Conservation (phyloP, 2,329 filamentous ascomycete species). For the Penicillium sp. region DNA sequence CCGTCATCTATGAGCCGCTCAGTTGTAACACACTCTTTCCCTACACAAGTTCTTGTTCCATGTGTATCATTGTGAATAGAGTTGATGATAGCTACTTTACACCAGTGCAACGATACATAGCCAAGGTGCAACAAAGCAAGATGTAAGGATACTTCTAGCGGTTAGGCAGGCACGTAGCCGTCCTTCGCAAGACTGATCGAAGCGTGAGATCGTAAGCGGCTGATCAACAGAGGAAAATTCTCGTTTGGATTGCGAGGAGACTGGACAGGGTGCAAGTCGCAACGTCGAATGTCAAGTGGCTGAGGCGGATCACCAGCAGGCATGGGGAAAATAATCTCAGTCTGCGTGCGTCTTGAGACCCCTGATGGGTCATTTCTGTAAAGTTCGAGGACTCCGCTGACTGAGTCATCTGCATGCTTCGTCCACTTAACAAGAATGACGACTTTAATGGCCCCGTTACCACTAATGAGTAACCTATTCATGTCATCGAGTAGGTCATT, state of each 20-base stretch:
- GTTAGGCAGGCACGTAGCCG: neutral
- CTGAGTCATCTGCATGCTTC: neutral
- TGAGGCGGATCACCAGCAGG: neutral
- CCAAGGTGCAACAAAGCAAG: no score
- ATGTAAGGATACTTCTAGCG: neutral
- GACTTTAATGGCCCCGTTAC: constrained; percentile 3
- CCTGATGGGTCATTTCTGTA: neutral
- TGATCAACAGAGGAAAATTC: neutral
- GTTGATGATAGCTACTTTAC: no score
- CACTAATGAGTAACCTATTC: neutral
- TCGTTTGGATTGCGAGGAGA: neutral
- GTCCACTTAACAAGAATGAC: neutral
- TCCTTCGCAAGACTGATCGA: neutral
- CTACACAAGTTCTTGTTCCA: no score
- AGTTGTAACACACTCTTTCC: no score
- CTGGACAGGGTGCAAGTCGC: neutral
- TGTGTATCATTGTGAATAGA: no score
- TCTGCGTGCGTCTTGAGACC: neutral
- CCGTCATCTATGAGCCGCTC: no score
- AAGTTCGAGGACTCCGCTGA: neutral
- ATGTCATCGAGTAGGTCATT: neutral
- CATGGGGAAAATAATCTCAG: neutral
- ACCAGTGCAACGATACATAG: no score
- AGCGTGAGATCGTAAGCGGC: neutral
- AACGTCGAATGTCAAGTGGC: neutral